These are phyloP conservation scores for Candida ovalis DNA, from an alignment of 805 yeast species.

Conservation along the genomic window DNA sequence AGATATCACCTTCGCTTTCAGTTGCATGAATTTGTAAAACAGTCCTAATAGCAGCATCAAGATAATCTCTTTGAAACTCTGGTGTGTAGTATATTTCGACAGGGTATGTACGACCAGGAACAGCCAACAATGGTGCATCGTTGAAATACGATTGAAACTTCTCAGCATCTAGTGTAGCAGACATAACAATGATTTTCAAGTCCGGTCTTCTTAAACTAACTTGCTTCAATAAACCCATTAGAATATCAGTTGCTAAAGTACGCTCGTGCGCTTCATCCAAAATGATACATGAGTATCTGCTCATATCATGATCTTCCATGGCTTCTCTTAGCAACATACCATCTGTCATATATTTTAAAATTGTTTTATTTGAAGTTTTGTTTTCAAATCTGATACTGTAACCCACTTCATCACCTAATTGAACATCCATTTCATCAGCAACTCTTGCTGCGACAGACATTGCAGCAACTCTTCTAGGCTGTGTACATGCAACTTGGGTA, in stretches of 20 bases:
- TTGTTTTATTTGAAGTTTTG: constrained; percentile 73
- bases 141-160: constrained; percentile 88
- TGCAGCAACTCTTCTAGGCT: constrained; percentile 97
- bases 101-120: constrained; percentile 97
- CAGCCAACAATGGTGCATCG: constrained; percentile 91
- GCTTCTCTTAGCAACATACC: constrained; percentile 98
- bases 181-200: constrained; percentile 89
- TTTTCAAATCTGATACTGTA: constrained; percentile 93
- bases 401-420: constrained; percentile 92
- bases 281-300: constrained; percentile 81
- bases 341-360: constrained; percentile 95
- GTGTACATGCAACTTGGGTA: constrained; percentile 91
- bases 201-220: constrained; percentile 78
- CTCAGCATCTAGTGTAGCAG: constrained; percentile 96
- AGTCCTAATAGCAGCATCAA: constrained; percentile 93
- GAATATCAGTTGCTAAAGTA: constrained; percentile 91
- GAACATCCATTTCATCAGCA: constrained; percentile 95
- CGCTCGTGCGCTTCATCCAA: constrained; percentile 98
- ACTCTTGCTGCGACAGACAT: constrained; percentile 98
- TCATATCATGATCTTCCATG: constrained; percentile 87
- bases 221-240: constrained; percentile 91
- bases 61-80: constrained; percentile 90
- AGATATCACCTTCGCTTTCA: constrained; percentile 88
- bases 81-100: constrained; percentile 97
- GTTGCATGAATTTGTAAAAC: constrained; percentile 96